Base-by-base conservation (phyloP, 306 rosid species). In the Inga leiocalycina region DNA sequence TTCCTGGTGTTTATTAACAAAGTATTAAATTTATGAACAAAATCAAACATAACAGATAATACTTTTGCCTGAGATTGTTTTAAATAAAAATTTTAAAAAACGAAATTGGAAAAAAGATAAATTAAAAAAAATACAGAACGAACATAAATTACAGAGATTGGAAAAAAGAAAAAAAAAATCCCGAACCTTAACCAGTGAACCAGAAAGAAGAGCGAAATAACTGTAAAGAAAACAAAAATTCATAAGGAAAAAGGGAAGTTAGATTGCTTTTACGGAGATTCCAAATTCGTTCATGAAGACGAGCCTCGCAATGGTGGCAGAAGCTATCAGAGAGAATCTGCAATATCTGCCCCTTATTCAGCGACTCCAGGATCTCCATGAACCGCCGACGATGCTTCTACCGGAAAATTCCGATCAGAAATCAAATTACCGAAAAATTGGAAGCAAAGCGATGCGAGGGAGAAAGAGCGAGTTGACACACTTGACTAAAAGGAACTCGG, bases 241-340 rank as follows among this genome's bases (percentile, higher is more conserved):
- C 7, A 45, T 45, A 11, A 45, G 49, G 49, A 10, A 14, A 14
- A 3, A 49, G 54, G 14, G 54, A 49, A 49, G 54, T 11, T 49
- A 49, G 17, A 19, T 41, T 76, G 76, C 86, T 80, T 71, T 79
- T 88, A 24, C 19, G 62, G 34, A 80, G 71, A 39, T 14, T 16
- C 72, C 2, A 64, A 0, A 86, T 68, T 49, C 90, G 82, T 30
- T 43, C 7, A 61, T 78, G 84, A 5, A 90, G 10, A 20, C 61
- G 84, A 82, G 3, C 4, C n/a, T 78, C n/a, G 12, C 93, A 90
- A 59, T 73, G 80, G 4, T 34, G 2, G 72, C 93, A 90, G 59
- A 90, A 44, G 6, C 62, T 85, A 37, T 76, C 39, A 7, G 91
- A 86, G 64, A 90, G 74, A 70, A 85, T 27, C 17, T 86, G 34